Evolutionary conservation across 176 grass and related monocot genomes (phyloP).

Genomic region (Areca catechu): DNA sequence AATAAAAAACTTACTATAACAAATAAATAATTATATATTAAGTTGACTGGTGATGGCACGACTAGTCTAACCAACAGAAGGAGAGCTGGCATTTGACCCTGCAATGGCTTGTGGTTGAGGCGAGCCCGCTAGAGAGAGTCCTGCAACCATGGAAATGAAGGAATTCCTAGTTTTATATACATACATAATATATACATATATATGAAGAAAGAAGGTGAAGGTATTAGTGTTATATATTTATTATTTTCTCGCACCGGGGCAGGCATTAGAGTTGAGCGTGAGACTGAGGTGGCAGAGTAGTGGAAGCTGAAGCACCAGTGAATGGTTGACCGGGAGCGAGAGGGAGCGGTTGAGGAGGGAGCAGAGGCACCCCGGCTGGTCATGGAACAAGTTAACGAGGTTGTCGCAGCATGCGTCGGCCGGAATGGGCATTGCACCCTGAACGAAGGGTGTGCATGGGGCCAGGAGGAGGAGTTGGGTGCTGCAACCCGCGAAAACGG

Average conservation of each 20-base stretch:
- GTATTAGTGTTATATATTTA: background rate
- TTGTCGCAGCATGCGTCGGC: slow-evolving; percentile 61
- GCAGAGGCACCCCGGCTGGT: slow-evolving; percentile 65
- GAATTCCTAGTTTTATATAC: background rate
- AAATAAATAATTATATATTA: background rate
- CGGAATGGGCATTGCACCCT: slow-evolving; percentile 26
- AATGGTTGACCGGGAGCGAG: slow-evolving; percentile 42
- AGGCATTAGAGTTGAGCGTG: slow-evolving; percentile 21
- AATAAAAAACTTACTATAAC: slow-evolving; percentile 4
- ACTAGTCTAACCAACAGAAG: background rate
- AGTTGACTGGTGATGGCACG: background rate
- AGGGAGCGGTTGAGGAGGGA: slow-evolving; percentile 40
- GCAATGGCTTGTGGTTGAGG: background rate
- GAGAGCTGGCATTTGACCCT: background rate
- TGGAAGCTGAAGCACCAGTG: slow-evolving; percentile 42
- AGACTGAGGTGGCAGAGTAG: slow-evolving; percentile 59
- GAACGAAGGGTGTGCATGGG: slow-evolving; percentile 49
- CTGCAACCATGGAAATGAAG: background rate
- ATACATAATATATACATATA: background rate
- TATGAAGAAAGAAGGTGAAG: background rate
- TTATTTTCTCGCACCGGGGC: slow-evolving; percentile 27
- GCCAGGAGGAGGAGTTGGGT: slow-evolving; percentile 38
- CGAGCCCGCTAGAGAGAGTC: background rate
- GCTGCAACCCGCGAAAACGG: slow-evolving; percentile 24
- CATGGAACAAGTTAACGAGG: slow-evolving; percentile 48